Evolutionary conservation across 1,139 yeast species (phyloP), one percentile per base, ranked within the genome.

Genomic region (Spencermartinsiella ligniputridi): DNA sequence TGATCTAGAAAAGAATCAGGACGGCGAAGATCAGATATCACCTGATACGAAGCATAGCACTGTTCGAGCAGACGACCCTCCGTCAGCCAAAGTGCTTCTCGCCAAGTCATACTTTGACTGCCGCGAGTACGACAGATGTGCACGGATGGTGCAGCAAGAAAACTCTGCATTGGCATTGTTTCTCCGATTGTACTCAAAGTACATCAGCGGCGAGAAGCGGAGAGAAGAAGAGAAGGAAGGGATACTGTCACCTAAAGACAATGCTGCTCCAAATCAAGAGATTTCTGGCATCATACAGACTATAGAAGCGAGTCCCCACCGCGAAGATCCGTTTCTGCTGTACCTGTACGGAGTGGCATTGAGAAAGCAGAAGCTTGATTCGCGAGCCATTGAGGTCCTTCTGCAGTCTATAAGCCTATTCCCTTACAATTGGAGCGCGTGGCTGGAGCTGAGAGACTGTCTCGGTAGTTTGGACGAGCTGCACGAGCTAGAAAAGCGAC

Each of bases 401-500:
- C 68, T 79, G 37, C 70, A 71, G 41, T 83, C 96, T 1, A 62
- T 84, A 15, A 62, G 70, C 16, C 41, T 74, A 21, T 88, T 83
- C 55, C 96, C 97, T 0, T 85, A 75, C 62, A 92, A 92, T 58
- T 92, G 97, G 97, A 79, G 92, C 44, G 86, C 95, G 48, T 94
- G 97, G 97, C 75, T 76, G 50, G 97, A 92, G 58, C 69, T 92
- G 32, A 69, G 83, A 12, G 70, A 79, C 2, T 81, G 94, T 42
- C 64, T 89, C 16, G 67, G 76, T 3, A 74, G 81, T 21, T 71
- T 80, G 42, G 88, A 83, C 50, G 87, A 83, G 25, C 48, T 58
- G 20, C 44, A 45, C 11, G 38, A 29, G 12, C 32, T 56, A 3
- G 42, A 56, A 17, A 42, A 48, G 20, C 45, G 39, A 30, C 55